These are phyloP conservation scores for Cymodocea nodosa DNA, from an alignment of 116 monocot species.

Conservation along the genomic window DNA sequence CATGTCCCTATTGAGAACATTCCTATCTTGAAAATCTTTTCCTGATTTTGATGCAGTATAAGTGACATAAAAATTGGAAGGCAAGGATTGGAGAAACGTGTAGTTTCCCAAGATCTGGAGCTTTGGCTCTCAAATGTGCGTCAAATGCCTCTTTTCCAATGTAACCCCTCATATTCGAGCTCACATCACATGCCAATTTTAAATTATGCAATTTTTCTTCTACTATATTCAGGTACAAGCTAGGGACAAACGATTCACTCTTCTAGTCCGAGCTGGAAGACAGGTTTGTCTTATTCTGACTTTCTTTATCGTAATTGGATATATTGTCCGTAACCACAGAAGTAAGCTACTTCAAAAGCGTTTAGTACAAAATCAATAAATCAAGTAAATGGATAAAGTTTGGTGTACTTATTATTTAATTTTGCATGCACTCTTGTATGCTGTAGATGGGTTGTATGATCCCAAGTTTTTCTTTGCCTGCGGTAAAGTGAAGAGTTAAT, in stretches of 20 bases:
- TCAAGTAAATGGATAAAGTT: no score
- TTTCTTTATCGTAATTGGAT: not conserved
- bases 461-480: no score
- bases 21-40: not conserved
- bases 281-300: conserved; percentile 37
- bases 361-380: no score
- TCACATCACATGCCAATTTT: not conserved
- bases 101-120: conserved; percentile 91
- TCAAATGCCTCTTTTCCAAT: not conserved
- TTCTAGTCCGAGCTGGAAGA: conserved; percentile 98
- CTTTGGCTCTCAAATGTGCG: conserved; percentile 97
- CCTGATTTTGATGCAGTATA: conserved; percentile 42
- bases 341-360: no score
- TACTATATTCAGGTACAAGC: conserved; percentile 49
- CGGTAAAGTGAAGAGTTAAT: no score
- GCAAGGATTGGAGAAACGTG: conserved; percentile 91
- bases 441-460: no score
- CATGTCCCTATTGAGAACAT: no score
- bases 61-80: conserved; percentile 69
- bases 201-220: not conserved
- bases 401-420: no score
- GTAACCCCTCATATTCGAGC: not conserved
- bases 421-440: no score
- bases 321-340: not conserved
- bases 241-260: conserved; percentile 74